Evolutionary conservation across 345 rosid species (phyloP), one percentile per base, ranked within the genome.

Genomic region (Pistacia integerrima): DNA sequence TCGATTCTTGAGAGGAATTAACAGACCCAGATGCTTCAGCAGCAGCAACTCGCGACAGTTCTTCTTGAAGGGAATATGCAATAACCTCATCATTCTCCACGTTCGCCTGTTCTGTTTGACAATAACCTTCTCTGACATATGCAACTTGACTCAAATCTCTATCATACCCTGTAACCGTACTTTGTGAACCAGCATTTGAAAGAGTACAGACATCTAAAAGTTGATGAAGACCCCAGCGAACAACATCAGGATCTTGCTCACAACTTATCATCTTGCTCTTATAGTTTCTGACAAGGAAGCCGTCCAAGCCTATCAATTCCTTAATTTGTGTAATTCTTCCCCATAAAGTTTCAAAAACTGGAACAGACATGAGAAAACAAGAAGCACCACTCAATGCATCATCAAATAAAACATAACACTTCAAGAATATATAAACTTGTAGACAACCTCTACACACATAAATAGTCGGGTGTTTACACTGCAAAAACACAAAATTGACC

Each of bases 81-180:
- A 96, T 93, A 30, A 84, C 88, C 4, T 88, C 93, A 89, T 96
- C 98, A 77, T 85, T 88, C 79, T 92, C 97, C 2, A 88, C 85
- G 69, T 85, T 72, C 18, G 69, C 63, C 4, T 8, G 61, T 49
- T 52, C 79, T 54, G 77, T 69, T 74, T 82, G 86, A 13, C 73
- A 72, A 70, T 87, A 90, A 78, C 87, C 87, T 83, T 92, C 97
- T 79, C 79, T 74, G 58, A 90, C 89, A 74, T 80, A 82, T 41
- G 80, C 94, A 28, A 88, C 87, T 75, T 83, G 76, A 69, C 84
- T 75, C 74, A 33, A 67, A 74, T 83, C 88, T 10, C 82, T 75
- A 30, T 82, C 93, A 81, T 77, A 89, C 65, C 18, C 84, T 7
- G 93, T 90, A 41, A 90, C 83, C 69, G 88, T 83, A 70, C 66